Conservation (phyloP, 176 grass and related monocot genomes). For the Aechmea fasciata region DNA sequence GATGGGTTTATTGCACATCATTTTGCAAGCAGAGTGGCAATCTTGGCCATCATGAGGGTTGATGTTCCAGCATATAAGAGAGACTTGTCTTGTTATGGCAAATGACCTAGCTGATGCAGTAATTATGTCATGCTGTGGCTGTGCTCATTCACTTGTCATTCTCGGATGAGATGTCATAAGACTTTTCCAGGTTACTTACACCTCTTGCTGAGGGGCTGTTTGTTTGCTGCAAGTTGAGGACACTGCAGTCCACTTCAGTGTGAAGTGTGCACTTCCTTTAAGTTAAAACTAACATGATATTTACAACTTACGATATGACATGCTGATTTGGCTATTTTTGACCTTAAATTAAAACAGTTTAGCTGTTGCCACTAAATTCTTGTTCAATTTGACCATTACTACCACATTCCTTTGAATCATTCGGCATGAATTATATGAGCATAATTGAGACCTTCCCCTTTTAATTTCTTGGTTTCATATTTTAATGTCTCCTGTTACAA, state of each 20-base stretch:
- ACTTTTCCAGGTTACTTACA: too few species aligned
- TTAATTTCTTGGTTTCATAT: too few species aligned
- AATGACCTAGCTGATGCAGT: background rate
- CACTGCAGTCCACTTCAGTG: too few species aligned
- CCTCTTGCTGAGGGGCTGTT: too few species aligned
- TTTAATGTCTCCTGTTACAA: too few species aligned
- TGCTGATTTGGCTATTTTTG: constrained; percentile 1
- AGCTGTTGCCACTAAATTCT: background rate
- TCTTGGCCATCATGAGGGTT: background rate
- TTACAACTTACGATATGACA: background rate
- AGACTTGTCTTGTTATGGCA: background rate
- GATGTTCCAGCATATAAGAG: background rate
- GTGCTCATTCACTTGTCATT: background rate
- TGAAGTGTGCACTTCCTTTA: background rate
- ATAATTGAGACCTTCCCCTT: background rate
- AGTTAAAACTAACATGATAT: background rate
- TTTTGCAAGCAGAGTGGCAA: background rate
- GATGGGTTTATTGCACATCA: background rate
- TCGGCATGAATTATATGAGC: background rate
- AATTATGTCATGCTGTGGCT: background rate
- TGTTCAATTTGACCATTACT: background rate
- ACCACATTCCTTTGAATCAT: background rate
- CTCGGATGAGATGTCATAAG: background rate
- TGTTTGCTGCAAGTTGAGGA: too few species aligned
- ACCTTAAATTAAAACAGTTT: background rate